phyloP scores from a whole-genome alignment of 768 basidiomycete genomes.

The Calocybe cyanea region DNA sequence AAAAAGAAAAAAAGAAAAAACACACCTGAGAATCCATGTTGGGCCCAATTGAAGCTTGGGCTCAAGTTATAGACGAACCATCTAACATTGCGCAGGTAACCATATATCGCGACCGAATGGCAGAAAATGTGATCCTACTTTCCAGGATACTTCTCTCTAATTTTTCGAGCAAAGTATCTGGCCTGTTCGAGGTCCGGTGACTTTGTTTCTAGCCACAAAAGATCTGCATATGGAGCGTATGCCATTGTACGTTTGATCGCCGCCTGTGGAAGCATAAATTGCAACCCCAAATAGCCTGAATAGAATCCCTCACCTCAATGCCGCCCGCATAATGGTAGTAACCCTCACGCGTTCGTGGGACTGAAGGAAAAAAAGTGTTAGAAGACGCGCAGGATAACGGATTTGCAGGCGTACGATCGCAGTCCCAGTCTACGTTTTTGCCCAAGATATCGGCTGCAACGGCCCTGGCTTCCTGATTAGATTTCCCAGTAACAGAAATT shows the following conservation, averaged over 20 bases:
- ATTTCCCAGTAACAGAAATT: constrained; percentile 55
- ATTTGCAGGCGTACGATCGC: constrained; percentile 70
- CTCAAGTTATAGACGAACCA: constrained; percentile 93
- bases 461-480: constrained; percentile 66
- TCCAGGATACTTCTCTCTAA: constrained; percentile 66
- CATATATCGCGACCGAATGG: not conserved
- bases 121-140: constrained; percentile 43
- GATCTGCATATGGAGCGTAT: constrained; percentile 84
- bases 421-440: constrained; percentile 77
- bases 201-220: constrained; percentile 93
- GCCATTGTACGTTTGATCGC: constrained; percentile 78
- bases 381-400: too few relatives aligned
- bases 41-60: constrained; percentile 93
- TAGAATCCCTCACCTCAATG: constrained; percentile 44
- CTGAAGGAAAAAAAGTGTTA: constrained; percentile 31
- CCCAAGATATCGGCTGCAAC: constrained; percentile 76
- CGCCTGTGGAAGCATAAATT: constrained; percentile 33
- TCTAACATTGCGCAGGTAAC: constrained; percentile 30
- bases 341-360: constrained; percentile 85
- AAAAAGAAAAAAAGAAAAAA: too few relatives aligned
- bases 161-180: constrained; percentile 68
- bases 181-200: constrained; percentile 82
- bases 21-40: constrained; percentile 70
- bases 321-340: constrained; percentile 88
- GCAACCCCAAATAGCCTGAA: not conserved